These are phyloP conservation scores for Leonotis leonurus DNA, from an alignment of 257 asterid genomes.

Conservation along the genomic window DNA sequence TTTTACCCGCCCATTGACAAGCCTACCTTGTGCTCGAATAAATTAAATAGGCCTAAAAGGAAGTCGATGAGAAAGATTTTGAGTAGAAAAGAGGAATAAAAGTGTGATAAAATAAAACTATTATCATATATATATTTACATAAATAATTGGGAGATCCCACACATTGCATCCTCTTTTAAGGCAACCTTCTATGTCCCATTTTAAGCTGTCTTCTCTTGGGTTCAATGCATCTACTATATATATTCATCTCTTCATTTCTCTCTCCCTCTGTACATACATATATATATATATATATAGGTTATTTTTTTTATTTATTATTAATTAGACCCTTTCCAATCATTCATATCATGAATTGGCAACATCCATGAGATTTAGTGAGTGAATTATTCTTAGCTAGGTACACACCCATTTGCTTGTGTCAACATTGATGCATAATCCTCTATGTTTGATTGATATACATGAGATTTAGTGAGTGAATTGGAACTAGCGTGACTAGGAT, in stretches of 20 bases:
- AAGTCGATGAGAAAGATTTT: slow-evolving; percentile 32
- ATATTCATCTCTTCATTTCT: not conserved
- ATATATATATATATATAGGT: not conserved
- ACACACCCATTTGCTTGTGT: slow-evolving; percentile 28
- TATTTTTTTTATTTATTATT: not conserved
- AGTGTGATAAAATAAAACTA: slow-evolving; percentile 21
- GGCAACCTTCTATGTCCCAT: slow-evolving; percentile 41
- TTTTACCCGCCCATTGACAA: too few species aligned
- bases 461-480: too few species aligned
- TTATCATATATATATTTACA: slow-evolving; percentile 19
- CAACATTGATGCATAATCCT: slow-evolving; percentile 13
- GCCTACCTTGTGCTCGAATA: too few species aligned
- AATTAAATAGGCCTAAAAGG: slow-evolving; percentile 44
- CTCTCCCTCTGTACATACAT: not conserved
- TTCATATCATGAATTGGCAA: slow-evolving; percentile 41
- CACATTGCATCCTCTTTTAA: slow-evolving; percentile 28
- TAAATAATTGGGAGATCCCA: slow-evolving; percentile 34
- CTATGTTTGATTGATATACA: slow-evolving; percentile 13
- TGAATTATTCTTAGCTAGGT: slow-evolving; percentile 31
- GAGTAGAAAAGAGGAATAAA: slow-evolving; percentile 24
- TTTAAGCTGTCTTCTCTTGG: slow-evolving; percentile 34
- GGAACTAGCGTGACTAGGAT: too few species aligned
- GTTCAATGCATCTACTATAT: slow-evolving; percentile 42
- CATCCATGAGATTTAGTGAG: slow-evolving; percentile 43
- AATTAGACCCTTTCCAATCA: slow-evolving; percentile 24